phyloP scores from a whole-genome alignment of 176 grass and related monocot species.

The Thinopyrum elongatum region DNA sequence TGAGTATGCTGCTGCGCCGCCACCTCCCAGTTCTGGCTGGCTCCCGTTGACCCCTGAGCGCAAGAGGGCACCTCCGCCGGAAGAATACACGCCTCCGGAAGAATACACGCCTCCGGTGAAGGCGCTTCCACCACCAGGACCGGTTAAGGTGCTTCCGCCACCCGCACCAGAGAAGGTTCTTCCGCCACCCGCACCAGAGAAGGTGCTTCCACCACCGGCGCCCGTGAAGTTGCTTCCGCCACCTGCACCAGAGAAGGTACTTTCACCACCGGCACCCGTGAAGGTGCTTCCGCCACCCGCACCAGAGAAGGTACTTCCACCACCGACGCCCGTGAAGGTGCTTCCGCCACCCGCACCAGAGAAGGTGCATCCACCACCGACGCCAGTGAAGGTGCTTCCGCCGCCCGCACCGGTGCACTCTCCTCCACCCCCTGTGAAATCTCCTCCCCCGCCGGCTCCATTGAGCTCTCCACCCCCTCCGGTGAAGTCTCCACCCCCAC shows the following conservation, averaged over 20 bases:
- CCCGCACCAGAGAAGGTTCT: neutral
- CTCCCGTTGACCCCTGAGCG: slow-evolving; percentile 23
- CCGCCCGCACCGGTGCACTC: neutral
- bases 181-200: neutral
- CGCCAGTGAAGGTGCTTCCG: neutral
- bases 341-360: neutral
- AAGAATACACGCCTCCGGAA: no score
- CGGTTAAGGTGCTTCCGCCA: neutral
- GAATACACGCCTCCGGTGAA: neutral
- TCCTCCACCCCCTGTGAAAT: no score
- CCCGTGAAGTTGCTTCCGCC: neutral
- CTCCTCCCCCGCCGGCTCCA: no score
- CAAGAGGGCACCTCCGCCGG: neutral
- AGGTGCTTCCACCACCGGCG: neutral
- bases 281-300: neutral
- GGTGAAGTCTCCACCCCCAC: neutral
- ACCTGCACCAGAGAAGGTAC: neutral
- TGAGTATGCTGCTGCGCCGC: neutral
- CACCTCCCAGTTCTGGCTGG: neutral
- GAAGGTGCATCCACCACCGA: neutral
- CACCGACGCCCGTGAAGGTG: neutral
- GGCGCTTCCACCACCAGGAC: neutral
- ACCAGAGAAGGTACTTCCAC: neutral
- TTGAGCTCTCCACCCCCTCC: no score
- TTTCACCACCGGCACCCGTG: neutral